phyloP scores from a whole-genome alignment of 176 grass and related monocot genomes.

The Eleusine indica region DNA sequence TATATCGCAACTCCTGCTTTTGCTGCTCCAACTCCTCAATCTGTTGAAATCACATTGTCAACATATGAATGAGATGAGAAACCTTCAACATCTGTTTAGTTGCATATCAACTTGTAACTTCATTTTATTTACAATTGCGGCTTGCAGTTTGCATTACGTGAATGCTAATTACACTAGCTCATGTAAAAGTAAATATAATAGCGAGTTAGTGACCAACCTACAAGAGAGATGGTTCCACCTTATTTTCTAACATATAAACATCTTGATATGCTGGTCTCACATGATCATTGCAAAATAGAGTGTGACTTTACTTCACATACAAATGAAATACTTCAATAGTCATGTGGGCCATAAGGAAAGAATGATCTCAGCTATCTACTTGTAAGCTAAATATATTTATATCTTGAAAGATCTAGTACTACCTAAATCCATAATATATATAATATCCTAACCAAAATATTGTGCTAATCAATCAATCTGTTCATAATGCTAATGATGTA shows the following conservation, averaged over 20 bases:
- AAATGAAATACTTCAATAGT: background rate
- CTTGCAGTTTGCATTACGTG: background rate
- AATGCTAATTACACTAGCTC: background rate
- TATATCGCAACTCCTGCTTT: conserved; percentile 78
- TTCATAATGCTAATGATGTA: conserved; percentile 15
- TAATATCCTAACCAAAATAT: conserved; percentile 9
- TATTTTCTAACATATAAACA: background rate
- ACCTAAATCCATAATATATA: conserved; percentile 24
- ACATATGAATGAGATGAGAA: conserved; percentile 21
- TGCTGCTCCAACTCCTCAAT: conserved; percentile 76
- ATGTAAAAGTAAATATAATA: conserved; percentile 5
- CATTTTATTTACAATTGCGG: background rate
- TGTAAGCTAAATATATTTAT: conserved; percentile 22
- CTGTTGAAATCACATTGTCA: conserved; percentile 55
- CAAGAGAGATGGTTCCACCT: background rate
- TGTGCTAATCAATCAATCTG: conserved; percentile 9
- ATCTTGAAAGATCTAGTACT: conserved; percentile 11
- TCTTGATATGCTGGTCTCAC: background rate
- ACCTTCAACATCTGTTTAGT: background rate
- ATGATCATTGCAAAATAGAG: conserved; percentile 1
- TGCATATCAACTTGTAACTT: conserved; percentile 3
- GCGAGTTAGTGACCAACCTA: conserved; percentile 1
- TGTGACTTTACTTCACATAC: conserved; percentile 4
- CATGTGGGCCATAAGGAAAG: background rate
- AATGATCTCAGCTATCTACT: conserved; percentile 11